phyloP scores from a whole-genome alignment of 306 rosid genomes.

The Sechiopsis laciniata region DNA sequence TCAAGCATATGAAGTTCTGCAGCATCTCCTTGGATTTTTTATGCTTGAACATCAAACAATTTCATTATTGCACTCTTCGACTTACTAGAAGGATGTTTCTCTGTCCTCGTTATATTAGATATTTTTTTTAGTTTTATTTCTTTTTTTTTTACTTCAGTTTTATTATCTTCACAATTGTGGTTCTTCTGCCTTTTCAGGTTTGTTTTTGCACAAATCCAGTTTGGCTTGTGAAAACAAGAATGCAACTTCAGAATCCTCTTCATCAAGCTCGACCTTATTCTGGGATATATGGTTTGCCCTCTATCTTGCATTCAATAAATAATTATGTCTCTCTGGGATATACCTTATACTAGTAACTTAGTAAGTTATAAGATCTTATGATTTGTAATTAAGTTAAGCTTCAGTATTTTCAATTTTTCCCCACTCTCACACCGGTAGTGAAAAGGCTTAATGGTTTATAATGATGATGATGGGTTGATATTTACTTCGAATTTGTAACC shows the following conservation, averaged over 20 bases:
- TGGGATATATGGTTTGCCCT: constrained; percentile 79
- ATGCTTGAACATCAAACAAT: not conserved
- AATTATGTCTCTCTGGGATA: constrained; percentile 29
- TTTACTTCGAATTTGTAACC: not conserved
- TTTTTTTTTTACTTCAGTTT: not conserved
- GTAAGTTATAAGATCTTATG: constrained; percentile 26
- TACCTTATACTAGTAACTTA: constrained; percentile 16
- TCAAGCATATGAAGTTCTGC: not conserved
- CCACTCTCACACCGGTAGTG: not conserved
- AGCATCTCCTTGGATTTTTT: not conserved
- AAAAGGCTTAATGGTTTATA: not conserved
- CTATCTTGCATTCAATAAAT: constrained; percentile 26
- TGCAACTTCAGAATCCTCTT: constrained; percentile 96
- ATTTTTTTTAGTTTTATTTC: not conserved
- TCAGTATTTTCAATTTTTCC: not conserved
- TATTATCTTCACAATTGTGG: constrained; percentile 21
- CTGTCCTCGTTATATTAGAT: not conserved
- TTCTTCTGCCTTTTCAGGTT: constrained; percentile 49
- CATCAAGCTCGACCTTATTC: constrained; percentile 79
- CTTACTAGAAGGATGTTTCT: not conserved
- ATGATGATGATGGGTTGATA: not conserved
- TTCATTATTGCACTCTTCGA: constrained; percentile 18
- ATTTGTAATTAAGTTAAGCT: constrained; percentile 17
- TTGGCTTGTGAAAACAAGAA: constrained; percentile 93
- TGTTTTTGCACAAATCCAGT: constrained; percentile 83